Percentiles rank a stretch among this genome's conserved stretches.
These are phyloP conservation scores for Termitomyces sp. DNA, from an alignment of 768 basidiomycete species.

Conservation along the genomic window DNA sequence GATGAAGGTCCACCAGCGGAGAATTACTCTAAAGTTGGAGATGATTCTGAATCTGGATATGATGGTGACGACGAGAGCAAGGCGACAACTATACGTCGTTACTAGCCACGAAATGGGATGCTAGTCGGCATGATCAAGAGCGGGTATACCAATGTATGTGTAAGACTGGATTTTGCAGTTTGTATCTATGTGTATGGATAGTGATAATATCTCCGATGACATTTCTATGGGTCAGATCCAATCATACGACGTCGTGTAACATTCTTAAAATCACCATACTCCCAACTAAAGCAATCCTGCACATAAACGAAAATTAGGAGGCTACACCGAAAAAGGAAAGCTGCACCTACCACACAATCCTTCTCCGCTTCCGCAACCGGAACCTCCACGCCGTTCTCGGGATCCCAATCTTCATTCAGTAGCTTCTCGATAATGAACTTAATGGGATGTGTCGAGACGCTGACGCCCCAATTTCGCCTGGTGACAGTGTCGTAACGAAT, in stretches of 20 bases:
- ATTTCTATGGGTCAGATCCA: background rate
- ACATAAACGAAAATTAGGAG: background rate
- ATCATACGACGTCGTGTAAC: conserved; percentile 3
- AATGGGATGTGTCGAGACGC: conserved; percentile 69
- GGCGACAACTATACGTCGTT: background rate
- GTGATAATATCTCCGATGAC: background rate
- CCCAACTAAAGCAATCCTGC: conserved; percentile 76
- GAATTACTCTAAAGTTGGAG: background rate
- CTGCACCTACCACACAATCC: conserved; percentile 52
- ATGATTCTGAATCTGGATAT: conserved; percentile 13
- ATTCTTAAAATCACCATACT: conserved; percentile 45
- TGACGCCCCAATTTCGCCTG: conserved; percentile 75
- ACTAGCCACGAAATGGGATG: background rate
- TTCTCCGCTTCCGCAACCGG: conserved; percentile 49
- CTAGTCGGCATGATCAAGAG: background rate
- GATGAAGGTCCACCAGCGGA: conserved; percentile 3
- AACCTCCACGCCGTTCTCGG: conserved; percentile 31
- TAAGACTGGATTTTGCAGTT: background rate
- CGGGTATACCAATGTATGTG: background rate
- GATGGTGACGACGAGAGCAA: conserved; percentile 16
- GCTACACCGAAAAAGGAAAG: background rate
- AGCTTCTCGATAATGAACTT: conserved; percentile 60
- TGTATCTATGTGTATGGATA: background rate
- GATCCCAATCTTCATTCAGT: conserved; percentile 33
- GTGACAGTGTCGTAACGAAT: conserved; percentile 85